Base-by-base conservation (phyloP, 2,329 filamentous ascomycete genomes). In the Fusarium sp. region DNA sequence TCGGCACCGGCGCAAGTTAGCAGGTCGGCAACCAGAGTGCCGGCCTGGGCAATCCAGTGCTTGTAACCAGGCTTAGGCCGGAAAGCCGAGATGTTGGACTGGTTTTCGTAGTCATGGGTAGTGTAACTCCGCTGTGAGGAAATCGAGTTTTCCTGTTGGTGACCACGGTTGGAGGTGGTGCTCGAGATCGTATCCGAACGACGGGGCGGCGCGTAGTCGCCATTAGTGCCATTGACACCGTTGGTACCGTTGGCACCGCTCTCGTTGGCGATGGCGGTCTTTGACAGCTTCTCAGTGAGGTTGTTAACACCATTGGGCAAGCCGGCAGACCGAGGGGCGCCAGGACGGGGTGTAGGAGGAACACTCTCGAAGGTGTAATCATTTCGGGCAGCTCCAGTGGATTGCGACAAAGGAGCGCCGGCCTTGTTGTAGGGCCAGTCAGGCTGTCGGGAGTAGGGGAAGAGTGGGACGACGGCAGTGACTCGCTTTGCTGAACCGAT, bases 11-110 rank as follows among this genome's bases (percentile, higher is more conserved):
- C 96, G 84, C 95, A 98, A 44, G 95, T 98, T 74, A 99, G 87
- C 51, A 99, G 90, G 81, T 98, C 95, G 59, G 96, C 96, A 57
- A 99, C 93, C 66, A 99, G 89, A 33, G 95, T 98, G 69, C 96
- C 96, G 46, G 96, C 95, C 85, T 98, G 96, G 24, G 96, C 96
- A 72, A 99, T 96, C 96, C 96, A 99, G 85, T 98, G 94, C 86
- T 96, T 96, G 83, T 99, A 99, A 59, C 96, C 96, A 9, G 95
- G 94, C 81, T 96, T 95, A 22, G 94, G 92, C 81, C 94, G 90
- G 81, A 92, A 87, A 77, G 87, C 87, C 66, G 86, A 87, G 70
- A 89, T 83, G 62, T 88, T 86, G 17, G 85, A 83, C 57, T 87
- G 85, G 79, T 90, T 91, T 77, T 90, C 87, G 74, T 90, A 88